These are phyloP conservation scores for Ramaria sp. DNA, from an alignment of 768 basidiomycete genomes.

Conservation along the genomic window DNA sequence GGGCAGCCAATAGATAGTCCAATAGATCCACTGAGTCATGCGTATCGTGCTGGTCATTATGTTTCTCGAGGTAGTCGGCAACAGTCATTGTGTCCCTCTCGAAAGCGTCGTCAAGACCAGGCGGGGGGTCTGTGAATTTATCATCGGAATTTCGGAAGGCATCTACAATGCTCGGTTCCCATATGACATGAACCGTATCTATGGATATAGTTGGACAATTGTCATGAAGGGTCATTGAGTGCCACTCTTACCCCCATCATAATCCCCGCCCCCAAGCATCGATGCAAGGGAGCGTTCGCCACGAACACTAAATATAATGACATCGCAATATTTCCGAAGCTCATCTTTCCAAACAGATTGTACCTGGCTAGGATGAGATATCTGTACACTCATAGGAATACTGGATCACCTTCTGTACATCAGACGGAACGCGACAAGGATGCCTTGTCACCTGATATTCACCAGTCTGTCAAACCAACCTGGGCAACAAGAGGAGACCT, in stretches of 20 bases:
- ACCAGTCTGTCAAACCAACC: background rate
- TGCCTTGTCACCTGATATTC: slow-evolving; percentile 41
- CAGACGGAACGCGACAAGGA: slow-evolving; percentile 63
- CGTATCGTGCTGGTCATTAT: slow-evolving; percentile 12
- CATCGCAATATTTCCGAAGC: slow-evolving; percentile 40
- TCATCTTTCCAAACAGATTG: slow-evolving; percentile 41
- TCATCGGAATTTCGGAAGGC: slow-evolving; percentile 43
- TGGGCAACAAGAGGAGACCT: slow-evolving; percentile 10
- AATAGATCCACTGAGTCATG: slow-evolving; percentile 29
- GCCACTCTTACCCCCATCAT: slow-evolving; percentile 2
- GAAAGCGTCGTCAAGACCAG: slow-evolving; percentile 30
- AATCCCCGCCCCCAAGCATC: slow-evolving; percentile 45
- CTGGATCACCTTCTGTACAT: slow-evolving; percentile 44
- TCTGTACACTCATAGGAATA: background rate
- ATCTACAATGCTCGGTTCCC: slow-evolving; percentile 44
- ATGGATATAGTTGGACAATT: background rate
- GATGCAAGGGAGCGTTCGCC: slow-evolving; percentile 46
- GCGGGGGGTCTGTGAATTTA: slow-evolving; percentile 39
- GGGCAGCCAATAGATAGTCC: slow-evolving; percentile 35
- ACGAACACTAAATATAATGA: slow-evolving; percentile 46
- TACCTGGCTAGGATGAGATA: slow-evolving; percentile 26
- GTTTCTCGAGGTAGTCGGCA: slow-evolving; percentile 26
- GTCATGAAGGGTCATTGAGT: background rate
- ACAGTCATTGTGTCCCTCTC: slow-evolving; percentile 33
- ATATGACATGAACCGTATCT: slow-evolving; percentile 29